These are phyloP conservation scores for Trichoderma sp. DNA, from an alignment of 2,329 filamentous ascomycete species.

Conservation along the genomic window DNA sequence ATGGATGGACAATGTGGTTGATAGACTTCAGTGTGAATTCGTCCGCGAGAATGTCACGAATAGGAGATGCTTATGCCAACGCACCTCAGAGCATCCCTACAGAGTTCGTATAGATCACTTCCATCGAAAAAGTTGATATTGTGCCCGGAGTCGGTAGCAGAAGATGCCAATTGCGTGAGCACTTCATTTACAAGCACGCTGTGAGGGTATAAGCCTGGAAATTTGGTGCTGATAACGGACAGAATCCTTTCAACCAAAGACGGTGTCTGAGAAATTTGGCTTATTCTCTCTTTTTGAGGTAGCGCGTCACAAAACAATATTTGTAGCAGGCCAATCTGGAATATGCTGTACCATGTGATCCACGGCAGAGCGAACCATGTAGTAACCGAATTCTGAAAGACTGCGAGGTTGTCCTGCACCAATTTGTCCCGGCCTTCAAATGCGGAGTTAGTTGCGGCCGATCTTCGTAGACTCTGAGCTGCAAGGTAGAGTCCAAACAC, in stretches of 20 bases:
- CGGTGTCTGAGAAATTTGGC: not conserved
- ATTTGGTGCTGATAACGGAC: conserved; percentile 7
- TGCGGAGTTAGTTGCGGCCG: not conserved
- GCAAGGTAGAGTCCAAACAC: not conserved
- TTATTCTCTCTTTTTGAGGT: not conserved
- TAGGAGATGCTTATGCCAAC: not conserved
- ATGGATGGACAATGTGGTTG: not conserved
- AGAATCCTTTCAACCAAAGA: not conserved
- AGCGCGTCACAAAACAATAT: not conserved
- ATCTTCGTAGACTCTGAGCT: not conserved
- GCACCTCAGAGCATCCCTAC: not conserved
- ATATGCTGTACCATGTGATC: conserved; percentile 13
- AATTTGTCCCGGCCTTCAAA: not conserved
- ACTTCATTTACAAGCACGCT: not conserved
- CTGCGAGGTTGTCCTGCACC: not conserved
- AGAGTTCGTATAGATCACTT: conserved; percentile 9
- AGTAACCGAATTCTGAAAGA: not conserved
- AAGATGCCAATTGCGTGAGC: not conserved
- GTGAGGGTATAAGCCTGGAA: not conserved
- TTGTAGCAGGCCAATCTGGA: not conserved
- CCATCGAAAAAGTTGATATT: conserved; percentile 8
- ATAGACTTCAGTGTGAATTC: not conserved
- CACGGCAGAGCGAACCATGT: conserved; percentile 4
- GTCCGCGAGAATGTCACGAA: not conserved
- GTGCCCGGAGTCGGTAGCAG: not conserved